Percentiles rank a stretch among this genome's conserved stretches.
Conservation (phyloP, 345 rosid species). For the Gossypium thurberi region DNA sequence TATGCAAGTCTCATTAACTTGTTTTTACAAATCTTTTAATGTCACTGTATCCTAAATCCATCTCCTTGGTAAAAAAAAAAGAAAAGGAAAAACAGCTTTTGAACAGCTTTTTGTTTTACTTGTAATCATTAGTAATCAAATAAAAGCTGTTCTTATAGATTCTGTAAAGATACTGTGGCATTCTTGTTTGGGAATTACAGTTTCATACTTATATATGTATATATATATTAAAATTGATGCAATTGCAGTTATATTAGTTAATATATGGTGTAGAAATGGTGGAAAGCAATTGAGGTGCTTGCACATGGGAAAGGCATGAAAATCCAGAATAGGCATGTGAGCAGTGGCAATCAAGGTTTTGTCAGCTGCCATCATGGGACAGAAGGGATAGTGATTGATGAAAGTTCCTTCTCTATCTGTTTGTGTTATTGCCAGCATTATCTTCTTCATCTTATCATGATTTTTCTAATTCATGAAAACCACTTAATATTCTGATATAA, state of each 20-base stretch:
- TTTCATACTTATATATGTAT: neutral
- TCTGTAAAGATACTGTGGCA: slow-evolving; percentile 17
- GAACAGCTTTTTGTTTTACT: slow-evolving; percentile 27
- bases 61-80: neutral
- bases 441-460: neutral
- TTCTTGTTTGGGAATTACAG: slow-evolving; percentile 8
- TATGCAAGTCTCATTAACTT: slow-evolving; percentile 16
- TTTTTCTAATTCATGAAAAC: neutral
- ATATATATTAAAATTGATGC: neutral
- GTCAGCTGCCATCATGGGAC: slow-evolving; percentile 18
- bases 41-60: neutral
- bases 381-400: slow-evolving; percentile 26
- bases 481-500: neutral
- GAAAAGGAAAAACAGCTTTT: slow-evolving; percentile 10
- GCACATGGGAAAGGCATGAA: slow-evolving; percentile 38
- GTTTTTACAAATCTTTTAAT: slow-evolving; percentile 8
- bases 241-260: slow-evolving; percentile 16
- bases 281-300: slow-evolving; percentile 20
- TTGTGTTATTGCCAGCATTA: slow-evolving; percentile 17
- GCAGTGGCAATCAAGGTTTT: slow-evolving; percentile 28
- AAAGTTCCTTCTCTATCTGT: slow-evolving; percentile 23
- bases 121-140: slow-evolving; percentile 28
- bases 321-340: slow-evolving; percentile 29
- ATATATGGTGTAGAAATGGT: slow-evolving; percentile 10
- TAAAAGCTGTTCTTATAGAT: slow-evolving; percentile 28